A percentile compares a stretch with the other conserved stretches of the same genome.
phyloP scores from a whole-genome alignment of 2,329 filamentous ascomycete genomes.

The Alternaria tenuissima region DNA sequence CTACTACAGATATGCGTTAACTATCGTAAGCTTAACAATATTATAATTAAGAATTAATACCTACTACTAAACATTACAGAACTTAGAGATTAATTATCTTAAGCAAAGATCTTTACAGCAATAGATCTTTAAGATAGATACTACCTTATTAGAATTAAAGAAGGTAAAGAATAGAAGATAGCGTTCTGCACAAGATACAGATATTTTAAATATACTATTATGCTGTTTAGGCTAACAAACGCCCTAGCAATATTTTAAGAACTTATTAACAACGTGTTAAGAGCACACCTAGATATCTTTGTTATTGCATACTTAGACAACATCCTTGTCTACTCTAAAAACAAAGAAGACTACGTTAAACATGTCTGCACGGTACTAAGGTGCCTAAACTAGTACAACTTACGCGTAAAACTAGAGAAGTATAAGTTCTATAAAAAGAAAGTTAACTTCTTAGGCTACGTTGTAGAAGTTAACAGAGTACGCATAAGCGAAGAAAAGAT shows the following conservation, averaged over 20 bases:
- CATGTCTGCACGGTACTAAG: too few species aligned
- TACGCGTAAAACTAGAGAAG: too few species aligned
- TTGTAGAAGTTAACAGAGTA: too few species aligned
- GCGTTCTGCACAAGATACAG: conserved; percentile 12
- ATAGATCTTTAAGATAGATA: conserved; percentile 18
- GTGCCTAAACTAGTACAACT: too few species aligned
- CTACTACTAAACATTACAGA: too few species aligned
- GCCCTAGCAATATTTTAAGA: conserved; percentile 5
- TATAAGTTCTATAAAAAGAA: too few species aligned
- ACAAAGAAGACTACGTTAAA: too few species aligned
- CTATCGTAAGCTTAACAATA: rapidly evolving
- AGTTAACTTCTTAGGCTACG: too few species aligned
- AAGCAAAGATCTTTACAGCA: conserved; percentile 13
- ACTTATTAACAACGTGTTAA: conserved; percentile 15
- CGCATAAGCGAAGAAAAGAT: too few species aligned
- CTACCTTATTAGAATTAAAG: conserved; percentile 11
- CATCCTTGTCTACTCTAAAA: neutral
- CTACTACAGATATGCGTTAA: conserved; percentile 7
- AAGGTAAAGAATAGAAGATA: conserved; percentile 19
- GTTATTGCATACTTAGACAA: neutral
- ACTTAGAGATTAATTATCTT: rapidly evolving
- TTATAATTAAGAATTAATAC: too few species aligned
- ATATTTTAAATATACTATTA: conserved; percentile 16
- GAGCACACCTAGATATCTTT: neutral
- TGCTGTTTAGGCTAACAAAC: conserved; percentile 10